Base-by-base conservation (phyloP, 805 yeast species). In the Candida loeiensis region DNA sequence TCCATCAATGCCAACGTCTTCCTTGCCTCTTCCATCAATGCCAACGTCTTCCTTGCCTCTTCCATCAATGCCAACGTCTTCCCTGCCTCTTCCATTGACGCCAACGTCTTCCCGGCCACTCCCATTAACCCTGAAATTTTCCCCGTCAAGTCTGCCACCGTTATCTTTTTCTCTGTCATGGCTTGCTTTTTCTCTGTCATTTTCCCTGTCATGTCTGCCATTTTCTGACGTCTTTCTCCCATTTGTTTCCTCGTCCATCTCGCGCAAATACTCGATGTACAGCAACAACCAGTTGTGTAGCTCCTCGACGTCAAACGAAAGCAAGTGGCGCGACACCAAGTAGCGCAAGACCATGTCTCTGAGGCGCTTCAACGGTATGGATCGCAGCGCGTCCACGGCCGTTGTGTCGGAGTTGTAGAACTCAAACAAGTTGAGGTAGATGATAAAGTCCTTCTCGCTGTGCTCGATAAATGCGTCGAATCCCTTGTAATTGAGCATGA, bases 401-500 rank as follows among this genome's bases (percentile, higher is more conserved):
- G 48, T 55, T 15, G 43, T 46, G 37, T 65, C 56, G 13, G 58
- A 47, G 37, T 60, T 59, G 48, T 64, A 69, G 45, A 69, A 68
- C 39, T 64, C 63, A 56, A 64, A 68, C 26, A 69, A 57, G 43
- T 69, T 66, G 40, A 69, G 47, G 50, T 69, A 69, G 19, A 69
- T 63, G 41, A 67, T 58, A 46, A 69, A 69, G 47, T 69, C 74
- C 35, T 53, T 56, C 40, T 59, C 67, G 38, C 53, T 58, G 11
- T 56, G 48, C 38, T 59, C 63, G 34, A 69, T 63, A 42, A 69
- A 69, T 32, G 53, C 50, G 44, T 63, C 68, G 43, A 69, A 69
- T 4, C 74, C 74, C 38, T 59, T 55, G 53, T 64, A 69, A 44
- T 68, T 69, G 35, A 66, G 38, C 68, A 69, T 64, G 37, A 69